Base-by-base conservation (phyloP, 1,284 basidiomycete species). In the Moesziomyces aphidis region DNA sequence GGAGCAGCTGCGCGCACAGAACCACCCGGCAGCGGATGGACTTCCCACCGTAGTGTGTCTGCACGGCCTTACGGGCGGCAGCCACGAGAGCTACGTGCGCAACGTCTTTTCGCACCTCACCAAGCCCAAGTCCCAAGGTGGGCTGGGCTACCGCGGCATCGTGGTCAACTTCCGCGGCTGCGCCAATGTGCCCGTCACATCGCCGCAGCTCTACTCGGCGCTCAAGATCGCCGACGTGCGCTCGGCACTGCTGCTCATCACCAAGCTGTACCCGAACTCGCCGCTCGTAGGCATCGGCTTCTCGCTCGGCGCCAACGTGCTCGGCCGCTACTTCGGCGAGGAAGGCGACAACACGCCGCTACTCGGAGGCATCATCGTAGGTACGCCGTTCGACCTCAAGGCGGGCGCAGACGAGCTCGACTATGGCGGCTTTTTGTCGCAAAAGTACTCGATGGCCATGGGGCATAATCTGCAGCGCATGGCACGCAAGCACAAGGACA, bases 241-340 rank as follows among this genome's bases (percentile, higher is more conserved):
- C 49, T 90, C 90, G 58, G 92, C 93, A 1, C 85, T 95, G 48
- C 88, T 92, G 81, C 92, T 92, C 85, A 89, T 98, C 55, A 88
- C 90, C 6, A 85, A 89, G 63, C 86, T 87, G 63, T 95, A 91
- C 79, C 95, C 97, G 3, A 86, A 88, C 23, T 93, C 95, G 0
- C 92, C 91, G 8, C 86, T 98, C 44, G 86, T 95, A 36, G 96
- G 93, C 13, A 86, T 97, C 28, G 94, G 94, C 7, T 99, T 97
- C 86, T 97, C 94, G 4, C 89, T 99, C 50, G 97, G 96, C 54
- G 93, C 95, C 43, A 93, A 94, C 80, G 91, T 98, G 46, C 86
- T 99, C 70, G 91, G 93, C n/a, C 89, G 93, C 70, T 97, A 97
- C 85, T 87, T 96, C 52, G 94, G 93, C 7, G 91, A 97, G 85